These are phyloP conservation scores for Smallanthus sonchifolius DNA, from an alignment of 129 eudicot genomes.

Conservation along the genomic window DNA sequence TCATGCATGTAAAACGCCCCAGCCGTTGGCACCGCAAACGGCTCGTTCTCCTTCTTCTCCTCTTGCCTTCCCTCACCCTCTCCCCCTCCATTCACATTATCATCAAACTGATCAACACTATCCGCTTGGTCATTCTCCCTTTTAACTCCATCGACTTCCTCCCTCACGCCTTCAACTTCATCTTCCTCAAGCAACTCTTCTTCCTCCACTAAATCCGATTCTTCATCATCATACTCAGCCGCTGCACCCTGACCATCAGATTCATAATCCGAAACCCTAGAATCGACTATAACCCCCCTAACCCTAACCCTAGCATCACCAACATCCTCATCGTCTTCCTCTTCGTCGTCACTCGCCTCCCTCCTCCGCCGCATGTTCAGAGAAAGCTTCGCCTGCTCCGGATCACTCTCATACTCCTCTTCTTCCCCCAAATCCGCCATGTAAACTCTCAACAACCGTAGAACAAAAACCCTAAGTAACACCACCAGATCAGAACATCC, in stretches of 20 bases:
- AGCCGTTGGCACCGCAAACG: constrained; percentile 87
- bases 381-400: constrained; percentile 88
- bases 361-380: constrained; percentile 75
- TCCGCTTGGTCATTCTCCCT: constrained; percentile 14
- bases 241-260: constrained; percentile 78
- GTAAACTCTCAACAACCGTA: constrained; percentile 4
- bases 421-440: constrained; percentile 65
- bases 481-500: constrained; percentile 26
- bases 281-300: constrained; percentile 17
- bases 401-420: constrained; percentile 99
- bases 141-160: constrained; percentile 26
- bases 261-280: constrained; percentile 58
- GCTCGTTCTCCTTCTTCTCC: constrained; percentile 82
- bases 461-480: constrained; percentile 23
- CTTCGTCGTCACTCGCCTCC: constrained; percentile 85
- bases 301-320: constrained; percentile 8
- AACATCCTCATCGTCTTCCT: constrained; percentile 30
- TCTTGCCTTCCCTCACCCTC: constrained; percentile 33
- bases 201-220: constrained; percentile 39
- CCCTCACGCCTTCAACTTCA: constrained; percentile 18
- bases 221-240: constrained; percentile 59
- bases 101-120: constrained; percentile 27
- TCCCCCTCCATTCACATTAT: constrained; percentile 3
- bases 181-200: constrained; percentile 40
- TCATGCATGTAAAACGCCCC: constrained; percentile 99